Conservation (phyloP, 768 basidiomycete genomes). For the Solioccasus polychromus region DNA sequence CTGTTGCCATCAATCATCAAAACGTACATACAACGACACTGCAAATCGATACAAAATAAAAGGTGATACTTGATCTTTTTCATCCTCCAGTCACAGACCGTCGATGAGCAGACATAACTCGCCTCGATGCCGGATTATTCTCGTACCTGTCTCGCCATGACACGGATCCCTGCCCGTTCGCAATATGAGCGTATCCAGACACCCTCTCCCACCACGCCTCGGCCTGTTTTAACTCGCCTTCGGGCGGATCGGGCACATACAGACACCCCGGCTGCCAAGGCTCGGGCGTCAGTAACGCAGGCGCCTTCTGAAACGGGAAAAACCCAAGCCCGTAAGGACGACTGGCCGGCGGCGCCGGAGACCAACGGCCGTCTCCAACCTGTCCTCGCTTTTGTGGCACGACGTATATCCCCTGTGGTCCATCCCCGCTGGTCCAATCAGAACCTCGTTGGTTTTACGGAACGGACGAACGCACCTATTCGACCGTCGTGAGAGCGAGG, state of each 20-base stretch:
- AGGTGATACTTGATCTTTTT: background rate
- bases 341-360: background rate
- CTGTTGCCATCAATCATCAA: too few species aligned
- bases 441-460: background rate
- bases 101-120: conserved; percentile 1
- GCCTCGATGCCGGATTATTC: conserved; percentile 21
- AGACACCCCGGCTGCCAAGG: conserved; percentile 16
- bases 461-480: background rate
- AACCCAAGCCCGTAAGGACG: conserved; percentile 4
- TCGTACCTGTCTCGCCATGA: conserved; percentile 24
- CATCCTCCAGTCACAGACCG: conserved; percentile 10
- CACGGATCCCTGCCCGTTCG: background rate
- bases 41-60: conserved; percentile 15
- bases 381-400: conserved; percentile 18
- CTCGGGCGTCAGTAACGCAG: conserved; percentile 7
- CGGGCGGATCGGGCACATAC: conserved; percentile 9
- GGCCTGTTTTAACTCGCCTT: conserved; percentile 3
- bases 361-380: background rate
- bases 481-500: background rate
- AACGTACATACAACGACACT: too few species aligned
- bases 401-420: conserved; percentile 10
- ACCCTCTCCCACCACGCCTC: conserved; percentile 11
- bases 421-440: conserved; percentile 1
- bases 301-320: conserved; percentile 5
- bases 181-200: background rate